phyloP scores from a whole-genome alignment of 441 rosid genomes.

The Gossypium schwendimanii region DNA sequence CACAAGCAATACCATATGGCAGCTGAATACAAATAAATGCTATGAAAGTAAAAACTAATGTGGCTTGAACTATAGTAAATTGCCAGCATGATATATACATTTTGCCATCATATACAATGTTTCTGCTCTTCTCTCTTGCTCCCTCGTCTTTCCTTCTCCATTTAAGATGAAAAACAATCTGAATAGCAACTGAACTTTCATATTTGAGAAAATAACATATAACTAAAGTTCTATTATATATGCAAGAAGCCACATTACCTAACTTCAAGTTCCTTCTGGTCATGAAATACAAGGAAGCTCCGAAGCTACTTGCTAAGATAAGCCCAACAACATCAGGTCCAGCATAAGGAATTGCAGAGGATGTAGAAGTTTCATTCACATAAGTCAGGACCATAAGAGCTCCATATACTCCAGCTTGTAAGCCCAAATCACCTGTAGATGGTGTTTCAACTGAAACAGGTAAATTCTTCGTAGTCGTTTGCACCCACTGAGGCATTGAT shows the following conservation, averaged over 20 bases:
- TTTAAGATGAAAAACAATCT: not conserved
- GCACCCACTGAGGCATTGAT: slow-evolving; percentile 71
- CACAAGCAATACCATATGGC: not conserved
- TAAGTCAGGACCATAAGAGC: slow-evolving; percentile 76
- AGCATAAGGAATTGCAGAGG: slow-evolving; percentile 38
- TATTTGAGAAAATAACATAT: not conserved
- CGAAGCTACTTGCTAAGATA: slow-evolving; percentile 72
- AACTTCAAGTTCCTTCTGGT: slow-evolving; percentile 70
- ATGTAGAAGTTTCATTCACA: slow-evolving; percentile 59
- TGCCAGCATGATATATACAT: not conserved
- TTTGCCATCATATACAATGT: not conserved
- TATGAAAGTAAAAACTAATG: no score
- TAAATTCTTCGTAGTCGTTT: slow-evolving; percentile 40
- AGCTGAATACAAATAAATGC: not conserved
- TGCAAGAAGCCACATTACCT: slow-evolving; percentile 41
- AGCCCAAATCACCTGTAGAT: slow-evolving; percentile 53
- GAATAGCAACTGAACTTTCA: not conserved
- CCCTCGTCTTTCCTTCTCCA: no score
- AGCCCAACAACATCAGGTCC: slow-evolving; percentile 86
- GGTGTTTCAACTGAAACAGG: slow-evolving; percentile 66
- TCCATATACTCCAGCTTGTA: slow-evolving; percentile 89
- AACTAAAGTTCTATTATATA: not conserved
- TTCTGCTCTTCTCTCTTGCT: not conserved
- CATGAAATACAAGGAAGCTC: slow-evolving; percentile 90
- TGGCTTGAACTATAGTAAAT: not conserved